Base-by-base conservation (phyloP, 306 rosid genomes). In the Glycine soja region DNA sequence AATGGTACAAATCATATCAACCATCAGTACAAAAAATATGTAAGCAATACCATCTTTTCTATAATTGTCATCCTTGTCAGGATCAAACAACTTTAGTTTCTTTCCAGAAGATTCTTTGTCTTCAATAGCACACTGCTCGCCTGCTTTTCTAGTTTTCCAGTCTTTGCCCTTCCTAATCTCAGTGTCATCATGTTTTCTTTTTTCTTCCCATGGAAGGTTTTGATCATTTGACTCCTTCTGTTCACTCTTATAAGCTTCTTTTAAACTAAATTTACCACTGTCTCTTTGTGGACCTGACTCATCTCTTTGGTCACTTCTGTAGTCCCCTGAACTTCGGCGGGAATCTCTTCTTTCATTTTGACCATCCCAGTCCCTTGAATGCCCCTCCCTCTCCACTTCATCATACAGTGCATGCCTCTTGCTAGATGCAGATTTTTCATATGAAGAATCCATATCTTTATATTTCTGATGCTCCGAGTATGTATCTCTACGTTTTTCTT, bases 321-420 rank as follows among this genome's bases (percentile, higher is more conserved):
- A 70, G 72, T 90, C 94, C 76, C 87, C 89, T 46, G 76, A 87
- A 82, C 86, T 87, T 87, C 93, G 90, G 72, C 59, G 85, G 10
- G 80, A 82, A 86, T 85, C 92, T 70, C 82, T 90, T 78, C 79
- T 90, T 74, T 89, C 97, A 89, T 90, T 92, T 64, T 70, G 88
- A 76, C 78, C 81, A 72, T 87, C 92, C 75, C 86, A 74, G 32
- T 88, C 95, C 83, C 88, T 85, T 14, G 65, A 18, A 79, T 71
- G 79, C 82, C 86, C 81, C 74, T 89, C 94, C 83, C 85, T 85
- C 79, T 86, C 95, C 65, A 76, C 73, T 51, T 87, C 93, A 78
- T 90, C 91, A 69, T 78, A 81, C 48, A 68, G 46, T 8, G 72
- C 78, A 75, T 80, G 88, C 78, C 85, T 92, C 85, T 86, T 92